A percentile compares a stretch with the other conserved stretches of the same genome.
phyloP scores from a whole-genome alignment of 2,329 filamentous ascomycete genomes.

The Exophiala aquamarina region DNA sequence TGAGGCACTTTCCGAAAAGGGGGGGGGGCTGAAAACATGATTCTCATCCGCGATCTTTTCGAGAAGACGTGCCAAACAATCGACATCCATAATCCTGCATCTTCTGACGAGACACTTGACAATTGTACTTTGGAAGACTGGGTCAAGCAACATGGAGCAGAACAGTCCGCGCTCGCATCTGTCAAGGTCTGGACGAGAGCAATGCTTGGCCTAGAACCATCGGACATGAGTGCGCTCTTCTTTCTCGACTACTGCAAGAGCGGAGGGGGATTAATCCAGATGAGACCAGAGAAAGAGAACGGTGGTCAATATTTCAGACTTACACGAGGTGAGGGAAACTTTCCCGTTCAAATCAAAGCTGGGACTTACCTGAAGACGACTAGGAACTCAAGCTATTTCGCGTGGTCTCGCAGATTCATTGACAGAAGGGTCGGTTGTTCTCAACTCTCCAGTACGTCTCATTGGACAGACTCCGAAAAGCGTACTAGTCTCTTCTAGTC shows the following conservation, averaged over 20 bases:
- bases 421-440: conserved; percentile 27
- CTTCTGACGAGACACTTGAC: neutral
- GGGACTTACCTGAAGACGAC: too few relatives aligned
- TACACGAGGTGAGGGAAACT: conserved; percentile 32
- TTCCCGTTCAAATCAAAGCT: too few relatives aligned
- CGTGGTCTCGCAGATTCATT: conserved; percentile 30
- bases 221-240: conserved; percentile 51
- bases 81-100: conserved; percentile 13
- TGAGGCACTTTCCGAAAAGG: conserved; percentile 48
- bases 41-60: conserved; percentile 37
- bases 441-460: conserved; percentile 29
- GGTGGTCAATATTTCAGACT: conserved; percentile 56
- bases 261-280: conserved; percentile 51
- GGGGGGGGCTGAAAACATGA: conserved; percentile 36
- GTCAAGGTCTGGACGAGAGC: conserved; percentile 48
- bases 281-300: conserved; percentile 52
- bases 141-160: conserved; percentile 19
- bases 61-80: conserved; percentile 38
- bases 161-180: conserved; percentile 33
- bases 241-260: conserved; percentile 57
- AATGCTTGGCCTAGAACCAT: conserved; percentile 52
- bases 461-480: conserved; percentile 30
- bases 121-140: conserved; percentile 2
- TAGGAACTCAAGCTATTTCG: too few relatives aligned
- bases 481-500: conserved; percentile 10